These are phyloP conservation scores for Mycosphaerella arachidis DNA, from an alignment of 2,329 filamentous ascomycete genomes.

Conservation along the genomic window DNA sequence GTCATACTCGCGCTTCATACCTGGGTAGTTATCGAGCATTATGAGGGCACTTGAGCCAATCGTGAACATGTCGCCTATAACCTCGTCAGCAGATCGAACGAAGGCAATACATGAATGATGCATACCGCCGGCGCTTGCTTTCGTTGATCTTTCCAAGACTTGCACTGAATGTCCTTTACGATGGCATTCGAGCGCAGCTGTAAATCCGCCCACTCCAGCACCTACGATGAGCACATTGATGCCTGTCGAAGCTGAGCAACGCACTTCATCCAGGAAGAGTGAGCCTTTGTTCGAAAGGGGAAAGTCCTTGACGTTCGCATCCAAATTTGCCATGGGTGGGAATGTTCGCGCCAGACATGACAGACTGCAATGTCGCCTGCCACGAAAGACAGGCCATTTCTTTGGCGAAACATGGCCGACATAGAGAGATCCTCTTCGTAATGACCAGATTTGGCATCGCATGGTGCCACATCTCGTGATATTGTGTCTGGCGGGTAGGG, in stretches of 20 bases:
- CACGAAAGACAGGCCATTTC: too few relatives aligned
- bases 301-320: neutral
- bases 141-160: constrained; percentile 16
- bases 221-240: constrained; percentile 1
- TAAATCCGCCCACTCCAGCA: constrained; percentile 15
- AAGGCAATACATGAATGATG: neutral
- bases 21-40: constrained; percentile 18
- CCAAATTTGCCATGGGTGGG: neutral
- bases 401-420: too few relatives aligned
- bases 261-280: constrained; percentile 10
- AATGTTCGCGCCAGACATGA: too few relatives aligned
- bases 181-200: constrained; percentile 22
- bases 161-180: constrained; percentile 24
- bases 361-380: neutral
- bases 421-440: neutral
- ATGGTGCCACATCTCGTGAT: neutral
- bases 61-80: constrained; percentile 22
- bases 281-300: neutral
- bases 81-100: neutral
- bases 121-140: constrained; percentile 11
- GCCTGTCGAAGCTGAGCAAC: constrained; percentile 1
- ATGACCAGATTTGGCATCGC: neutral
- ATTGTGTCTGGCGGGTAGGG: neutral
- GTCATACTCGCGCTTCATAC: constrained; percentile 19
- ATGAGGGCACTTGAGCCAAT: constrained; percentile 39